phyloP scores from a whole-genome alignment of 306 rosid species.

The Trichosanthes truncata region DNA sequence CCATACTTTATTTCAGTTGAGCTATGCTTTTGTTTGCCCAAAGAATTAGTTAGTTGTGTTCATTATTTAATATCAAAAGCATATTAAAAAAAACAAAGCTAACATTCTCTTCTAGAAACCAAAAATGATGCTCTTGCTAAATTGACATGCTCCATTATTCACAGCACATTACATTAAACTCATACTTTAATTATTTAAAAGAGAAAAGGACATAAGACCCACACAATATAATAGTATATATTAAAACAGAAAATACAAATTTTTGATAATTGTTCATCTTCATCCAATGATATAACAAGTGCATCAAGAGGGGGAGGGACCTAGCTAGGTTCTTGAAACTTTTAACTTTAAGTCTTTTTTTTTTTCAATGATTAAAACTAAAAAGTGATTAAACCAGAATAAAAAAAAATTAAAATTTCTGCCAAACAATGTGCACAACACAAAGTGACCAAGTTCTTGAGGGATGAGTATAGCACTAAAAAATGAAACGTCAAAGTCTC shows the following conservation, averaged over 20 bases:
- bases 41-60: too few species aligned
- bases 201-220: not conserved
- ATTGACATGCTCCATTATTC: not conserved
- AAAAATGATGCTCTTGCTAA: not conserved
- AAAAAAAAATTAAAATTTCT: not conserved
- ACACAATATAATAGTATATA: not conserved
- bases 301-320: not conserved
- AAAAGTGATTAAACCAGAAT: not conserved
- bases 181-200: not conserved
- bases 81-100: not conserved
- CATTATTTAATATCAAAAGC: not conserved
- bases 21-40: too few species aligned
- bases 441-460: not conserved
- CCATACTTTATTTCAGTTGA: too few species aligned
- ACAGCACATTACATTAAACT: not conserved
- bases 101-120: not conserved
- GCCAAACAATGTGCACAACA: not conserved
- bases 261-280: not conserved
- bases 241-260: not conserved
- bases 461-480: not conserved
- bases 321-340: not conserved
- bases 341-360: not conserved
- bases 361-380: not conserved
- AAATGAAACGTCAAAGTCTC: not conserved
- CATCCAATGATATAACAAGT: slow-evolving; percentile 4